These are phyloP conservation scores for Xanthoconium purpureum DNA, from an alignment of 768 basidiomycete genomes.

Conservation along the genomic window DNA sequence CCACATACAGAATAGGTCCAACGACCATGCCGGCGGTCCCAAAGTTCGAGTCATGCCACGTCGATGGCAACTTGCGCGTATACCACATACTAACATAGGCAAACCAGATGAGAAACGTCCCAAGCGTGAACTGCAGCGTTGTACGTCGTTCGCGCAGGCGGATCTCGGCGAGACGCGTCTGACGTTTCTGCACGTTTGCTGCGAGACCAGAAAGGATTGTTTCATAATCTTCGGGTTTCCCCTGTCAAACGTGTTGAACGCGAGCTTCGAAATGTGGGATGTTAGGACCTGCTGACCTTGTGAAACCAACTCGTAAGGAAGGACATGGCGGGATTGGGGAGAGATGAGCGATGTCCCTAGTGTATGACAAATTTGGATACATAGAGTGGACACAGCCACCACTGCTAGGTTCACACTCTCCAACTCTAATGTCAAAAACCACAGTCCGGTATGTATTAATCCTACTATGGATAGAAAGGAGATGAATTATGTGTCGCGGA, in stretches of 20 bases:
- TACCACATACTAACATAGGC: slow-evolving; percentile 76
- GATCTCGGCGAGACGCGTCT: slow-evolving; percentile 74
- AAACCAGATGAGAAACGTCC: slow-evolving; percentile 72
- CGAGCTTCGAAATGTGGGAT: not conserved
- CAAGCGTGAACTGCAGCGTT: slow-evolving; percentile 73
- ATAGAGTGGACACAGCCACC: slow-evolving; percentile 23
- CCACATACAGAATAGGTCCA: slow-evolving; percentile 76
- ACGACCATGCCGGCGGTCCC: slow-evolving; percentile 54
- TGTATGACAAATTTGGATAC: slow-evolving; percentile 16
- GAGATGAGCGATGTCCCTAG: not conserved
- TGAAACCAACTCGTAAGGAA: slow-evolving; percentile 29
- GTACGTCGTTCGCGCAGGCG: slow-evolving; percentile 80
- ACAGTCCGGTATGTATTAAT: too few relatives aligned
- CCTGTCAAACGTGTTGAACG: slow-evolving; percentile 5
- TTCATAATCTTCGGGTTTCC: slow-evolving; percentile 64
- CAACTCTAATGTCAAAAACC: not conserved
- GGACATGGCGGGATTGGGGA: slow-evolving; percentile 24
- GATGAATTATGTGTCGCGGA: too few relatives aligned
- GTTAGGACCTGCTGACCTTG: slow-evolving; percentile 17
- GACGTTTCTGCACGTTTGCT: slow-evolving; percentile 67
- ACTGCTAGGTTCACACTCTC: not conserved
- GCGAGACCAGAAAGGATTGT: slow-evolving; percentile 65
- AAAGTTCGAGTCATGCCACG: slow-evolving; percentile 24
- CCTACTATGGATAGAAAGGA: too few relatives aligned
- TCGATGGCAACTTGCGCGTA: slow-evolving; percentile 48